A percentile compares a stretch with the other conserved stretches of the same genome.
These are phyloP conservation scores for Furculomyces boomerangus DNA, from an alignment of 371 early-diverging fungal genomes.

Conservation along the genomic window DNA sequence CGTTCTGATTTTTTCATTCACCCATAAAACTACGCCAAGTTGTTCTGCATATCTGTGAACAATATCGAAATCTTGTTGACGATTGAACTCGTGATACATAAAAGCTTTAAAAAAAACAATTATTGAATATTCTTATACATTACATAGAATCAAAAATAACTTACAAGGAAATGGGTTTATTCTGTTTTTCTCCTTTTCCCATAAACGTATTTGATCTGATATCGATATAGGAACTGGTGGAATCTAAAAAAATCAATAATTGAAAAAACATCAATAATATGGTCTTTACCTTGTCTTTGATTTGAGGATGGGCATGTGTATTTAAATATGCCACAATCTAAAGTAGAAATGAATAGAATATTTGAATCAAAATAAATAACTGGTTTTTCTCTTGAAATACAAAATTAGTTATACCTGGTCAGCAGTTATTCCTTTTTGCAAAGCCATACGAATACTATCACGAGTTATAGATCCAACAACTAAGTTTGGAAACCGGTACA, in stretches of 20 bases:
- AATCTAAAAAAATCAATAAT: too few species aligned
- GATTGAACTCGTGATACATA: conserved; percentile 66
- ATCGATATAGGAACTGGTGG: conserved; percentile 87
- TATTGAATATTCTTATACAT: too few species aligned
- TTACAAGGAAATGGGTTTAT: conserved; percentile 35
- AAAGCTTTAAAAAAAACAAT: conserved; percentile 31
- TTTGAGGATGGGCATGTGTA: conserved; percentile 83
- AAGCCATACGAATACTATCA: conserved; percentile 77
- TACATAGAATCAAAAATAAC: background rate
- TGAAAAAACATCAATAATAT: background rate
- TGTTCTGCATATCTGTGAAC: conserved; percentile 56
- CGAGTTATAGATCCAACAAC: conserved; percentile 83
- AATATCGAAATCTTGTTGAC: conserved; percentile 55
- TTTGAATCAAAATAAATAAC: conserved; percentile 15
- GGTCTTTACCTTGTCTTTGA: conserved; percentile 26
- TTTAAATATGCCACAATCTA: conserved; percentile 68
- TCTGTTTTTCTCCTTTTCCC: conserved; percentile 94
- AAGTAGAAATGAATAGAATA: conserved; percentile 13
- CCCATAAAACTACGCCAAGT: conserved; percentile 63
- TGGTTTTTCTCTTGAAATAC: too few species aligned
- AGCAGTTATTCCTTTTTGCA: conserved; percentile 88
- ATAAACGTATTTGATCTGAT: conserved; percentile 89
- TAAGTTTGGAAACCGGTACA: conserved; percentile 85
- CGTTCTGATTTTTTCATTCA: conserved; percentile 33
- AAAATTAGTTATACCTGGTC: conserved; percentile 37